Evolutionary conservation across 148 eudicot genomes (phyloP).

Genomic region (Limonium bicolor): DNA sequence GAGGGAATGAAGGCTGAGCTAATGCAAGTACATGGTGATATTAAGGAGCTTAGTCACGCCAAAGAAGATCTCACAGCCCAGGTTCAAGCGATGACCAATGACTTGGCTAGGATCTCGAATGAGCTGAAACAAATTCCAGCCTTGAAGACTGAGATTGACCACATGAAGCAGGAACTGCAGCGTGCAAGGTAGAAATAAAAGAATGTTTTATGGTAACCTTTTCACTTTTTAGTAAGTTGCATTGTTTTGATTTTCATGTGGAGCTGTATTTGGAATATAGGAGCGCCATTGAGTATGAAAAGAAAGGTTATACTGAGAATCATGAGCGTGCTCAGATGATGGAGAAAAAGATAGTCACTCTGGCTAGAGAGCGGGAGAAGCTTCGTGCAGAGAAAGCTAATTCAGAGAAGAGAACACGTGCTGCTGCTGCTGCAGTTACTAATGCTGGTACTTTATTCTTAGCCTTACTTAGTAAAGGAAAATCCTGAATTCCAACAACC

Average conservation of each 20-base stretch:
- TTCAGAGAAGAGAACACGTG: slow-evolving; percentile 80
- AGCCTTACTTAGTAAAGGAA: no score
- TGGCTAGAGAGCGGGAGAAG: slow-evolving; percentile 87
- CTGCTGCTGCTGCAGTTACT: slow-evolving; percentile 56
- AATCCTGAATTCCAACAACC: no score
- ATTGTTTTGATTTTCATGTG: background rate
- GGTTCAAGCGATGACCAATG: slow-evolving; percentile 66
- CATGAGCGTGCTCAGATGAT: slow-evolving; percentile 74
- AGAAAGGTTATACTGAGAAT: slow-evolving; percentile 79
- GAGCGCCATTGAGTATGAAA: slow-evolving; percentile 85
- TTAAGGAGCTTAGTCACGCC: slow-evolving; percentile 51
- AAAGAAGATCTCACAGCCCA: slow-evolving; percentile 57
- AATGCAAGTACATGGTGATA: slow-evolving; percentile 42
- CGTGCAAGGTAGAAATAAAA: slow-evolving; percentile 60
- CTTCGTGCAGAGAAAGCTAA: slow-evolving; percentile 89
- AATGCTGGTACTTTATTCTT: slow-evolving; percentile 68
- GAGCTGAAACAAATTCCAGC: slow-evolving; percentile 65
- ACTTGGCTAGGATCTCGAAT: slow-evolving; percentile 45
- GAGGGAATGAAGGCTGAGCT: slow-evolving; percentile 73
- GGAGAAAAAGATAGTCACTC: slow-evolving; percentile 64
- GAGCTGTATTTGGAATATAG: slow-evolving; percentile 16
- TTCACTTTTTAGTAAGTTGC: background rate
- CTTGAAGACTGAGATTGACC: slow-evolving; percentile 58
- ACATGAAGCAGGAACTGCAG: slow-evolving; percentile 55
- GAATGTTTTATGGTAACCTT: background rate